Percentiles rank a stretch among this genome's conserved stretches.
phyloP scores from a whole-genome alignment of 495 filamentous ascomycete species.

The Collariella sp. region DNA sequence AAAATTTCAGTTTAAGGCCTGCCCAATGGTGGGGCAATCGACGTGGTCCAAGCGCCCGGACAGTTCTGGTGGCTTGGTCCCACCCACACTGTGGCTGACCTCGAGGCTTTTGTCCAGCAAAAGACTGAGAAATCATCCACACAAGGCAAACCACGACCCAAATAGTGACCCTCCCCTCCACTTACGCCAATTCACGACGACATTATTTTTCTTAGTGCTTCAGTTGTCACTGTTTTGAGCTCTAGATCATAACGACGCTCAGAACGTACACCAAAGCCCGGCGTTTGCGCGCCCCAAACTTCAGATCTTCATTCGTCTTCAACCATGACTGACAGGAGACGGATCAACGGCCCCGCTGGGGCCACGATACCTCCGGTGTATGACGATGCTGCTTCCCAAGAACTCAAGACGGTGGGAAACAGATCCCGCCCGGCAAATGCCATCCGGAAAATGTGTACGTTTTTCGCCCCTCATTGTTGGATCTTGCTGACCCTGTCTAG shows the following conservation, averaged over 20 bases:
- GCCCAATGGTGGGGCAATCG: background rate
- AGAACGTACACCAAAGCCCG: no score
- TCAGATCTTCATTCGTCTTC: background rate
- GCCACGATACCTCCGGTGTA: constrained; percentile 71
- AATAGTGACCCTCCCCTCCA: background rate
- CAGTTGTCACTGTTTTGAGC: background rate
- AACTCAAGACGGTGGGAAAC: constrained; percentile 39
- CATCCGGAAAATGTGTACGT: constrained; percentile 77
- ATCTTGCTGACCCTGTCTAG: constrained; percentile 37
- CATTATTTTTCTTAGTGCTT: background rate
- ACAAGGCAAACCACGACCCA: background rate
- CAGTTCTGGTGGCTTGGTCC: background rate
- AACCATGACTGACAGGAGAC: constrained; percentile 73
- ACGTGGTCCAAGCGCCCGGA: background rate
- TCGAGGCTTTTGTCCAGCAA: background rate
- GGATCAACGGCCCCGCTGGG: constrained; percentile 79
- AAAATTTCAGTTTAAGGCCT: constrained; percentile 14
- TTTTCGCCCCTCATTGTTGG: background rate
- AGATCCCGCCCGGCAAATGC: constrained; percentile 45
- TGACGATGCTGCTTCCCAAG: constrained; percentile 33
- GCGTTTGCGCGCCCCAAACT: background rate
- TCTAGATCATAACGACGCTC: no score
- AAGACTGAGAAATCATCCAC: background rate
- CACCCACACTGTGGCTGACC: background rate
- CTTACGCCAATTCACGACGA: background rate